Base-by-base conservation (phyloP, 352 stramenopile genomes). In the Phytophthora aleatoria region DNA sequence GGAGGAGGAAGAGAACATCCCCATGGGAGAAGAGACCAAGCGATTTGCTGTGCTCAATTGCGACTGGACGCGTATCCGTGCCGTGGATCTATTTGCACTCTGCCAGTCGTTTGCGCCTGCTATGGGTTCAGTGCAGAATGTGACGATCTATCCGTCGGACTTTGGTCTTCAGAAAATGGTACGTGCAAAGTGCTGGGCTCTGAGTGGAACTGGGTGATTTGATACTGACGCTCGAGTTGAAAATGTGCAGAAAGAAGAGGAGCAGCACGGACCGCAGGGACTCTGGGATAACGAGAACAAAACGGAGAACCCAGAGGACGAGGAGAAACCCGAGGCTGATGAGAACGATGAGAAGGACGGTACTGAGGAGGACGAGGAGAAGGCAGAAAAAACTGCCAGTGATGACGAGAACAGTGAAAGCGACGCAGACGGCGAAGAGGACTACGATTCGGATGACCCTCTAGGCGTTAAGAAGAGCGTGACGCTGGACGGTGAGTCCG, bases 131-230 rank as follows among this genome's bases (percentile, higher is more conserved):
- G 79, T 99, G 26, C 83, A 94, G 64, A 81, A 89, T 55, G 96
- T 99, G 33, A 94, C 92, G 24, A 95, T 99, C 57, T 99, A 98
- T 81, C 90, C 92, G 13, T 98, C 91, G 30, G 93, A 99, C 67
- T 99, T 92, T 79, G 97, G 97, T 13, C 85, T 96, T 43, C 64
- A 99, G 77, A 90, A 90, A 63, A 98, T 99, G 88, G 87, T 92
- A 64, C 36, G 74, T 71, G 35, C 3, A 20, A 27, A 24, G 13
- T 41, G 16, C 2, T 38, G 2, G n/a, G 3, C 30, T 28, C 41
- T 41, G 11, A 39, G 33, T 27, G 28, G n/a, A 58, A 15, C 8
- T 50, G 39, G 16, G 12, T n/a, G 20, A 28, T 31, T 59, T 57
- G 9, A 24, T 51, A 30, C 44, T 64, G 28, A 63, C 39, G 3